These are phyloP conservation scores for Neolentinus lepideus DNA, from an alignment of 1,284 basidiomycete genomes.

Conservation along the genomic window DNA sequence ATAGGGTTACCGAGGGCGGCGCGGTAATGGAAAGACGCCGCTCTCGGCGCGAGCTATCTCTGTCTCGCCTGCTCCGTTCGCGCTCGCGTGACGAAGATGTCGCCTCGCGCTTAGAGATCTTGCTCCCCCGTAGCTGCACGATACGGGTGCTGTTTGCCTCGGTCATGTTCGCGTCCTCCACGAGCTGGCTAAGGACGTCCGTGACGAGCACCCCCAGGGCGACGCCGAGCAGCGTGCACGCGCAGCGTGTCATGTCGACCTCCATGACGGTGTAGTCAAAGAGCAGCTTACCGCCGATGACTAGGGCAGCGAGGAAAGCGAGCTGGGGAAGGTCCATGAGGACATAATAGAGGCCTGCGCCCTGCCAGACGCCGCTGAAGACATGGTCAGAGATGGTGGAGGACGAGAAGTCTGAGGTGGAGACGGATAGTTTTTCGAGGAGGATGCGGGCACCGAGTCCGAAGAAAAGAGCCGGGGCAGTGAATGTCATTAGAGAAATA, in stretches of 20 bases:
- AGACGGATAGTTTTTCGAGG: constrained; percentile 43
- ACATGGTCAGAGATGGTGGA: constrained; percentile 49
- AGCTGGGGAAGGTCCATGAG: constrained; percentile 45
- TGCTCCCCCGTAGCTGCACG: constrained; percentile 9
- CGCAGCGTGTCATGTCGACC: constrained; percentile 43
- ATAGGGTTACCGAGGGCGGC: constrained; percentile 39
- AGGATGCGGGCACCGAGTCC: constrained; percentile 64
- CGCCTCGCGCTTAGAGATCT: no score
- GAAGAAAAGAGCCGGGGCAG: constrained; percentile 36
- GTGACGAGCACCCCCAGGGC: constrained; percentile 58
- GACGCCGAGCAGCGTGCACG: constrained; percentile 53
- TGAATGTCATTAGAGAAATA: constrained; percentile 25
- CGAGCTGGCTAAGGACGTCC: constrained; percentile 55
- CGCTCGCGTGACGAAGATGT: constrained; percentile 14
- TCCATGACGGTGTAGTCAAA: constrained; percentile 44
- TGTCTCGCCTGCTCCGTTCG: constrained; percentile 7
- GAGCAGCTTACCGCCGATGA: constrained; percentile 51
- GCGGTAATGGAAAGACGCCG: constrained; percentile 14
- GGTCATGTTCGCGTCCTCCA: constrained; percentile 33
- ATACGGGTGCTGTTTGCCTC: constrained; percentile 2
- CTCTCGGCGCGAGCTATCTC: constrained; percentile 17
- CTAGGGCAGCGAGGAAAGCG: constrained; percentile 46
- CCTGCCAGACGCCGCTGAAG: constrained; percentile 68
- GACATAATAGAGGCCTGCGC: constrained; percentile 63
- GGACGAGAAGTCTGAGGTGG: constrained; percentile 26